Conservation (phyloP, 208 protist species). For the Wallacemonas sp. region DNA sequence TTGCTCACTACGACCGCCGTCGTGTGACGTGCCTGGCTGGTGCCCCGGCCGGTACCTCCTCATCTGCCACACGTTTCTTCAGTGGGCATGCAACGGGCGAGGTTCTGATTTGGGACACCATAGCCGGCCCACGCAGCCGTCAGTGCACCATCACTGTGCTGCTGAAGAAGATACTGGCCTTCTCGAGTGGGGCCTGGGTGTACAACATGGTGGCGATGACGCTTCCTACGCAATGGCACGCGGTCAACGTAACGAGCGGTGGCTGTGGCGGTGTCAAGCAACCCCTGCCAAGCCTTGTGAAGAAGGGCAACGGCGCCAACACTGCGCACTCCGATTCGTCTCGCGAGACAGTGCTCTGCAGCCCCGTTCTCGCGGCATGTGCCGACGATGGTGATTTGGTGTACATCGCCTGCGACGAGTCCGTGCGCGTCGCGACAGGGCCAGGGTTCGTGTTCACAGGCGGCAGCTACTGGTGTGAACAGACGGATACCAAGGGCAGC, state of each 20-base stretch:
- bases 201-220: constrained; percentile 18
- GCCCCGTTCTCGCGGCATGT: background rate
- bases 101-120: constrained; percentile 41
- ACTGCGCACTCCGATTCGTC: too few species aligned
- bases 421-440: background rate
- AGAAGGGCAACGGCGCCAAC: background rate
- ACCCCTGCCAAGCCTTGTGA: constrained; percentile 8
- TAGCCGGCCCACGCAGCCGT: constrained; percentile 4
- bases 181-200: constrained; percentile 28
- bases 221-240: background rate
- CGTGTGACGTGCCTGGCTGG: constrained; percentile 47
- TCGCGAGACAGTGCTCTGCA: too few species aligned
- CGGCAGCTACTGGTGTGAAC: constrained; percentile 14
- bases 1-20: constrained; percentile 30
- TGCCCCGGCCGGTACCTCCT: background rate
- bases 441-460: constrained; percentile 8
- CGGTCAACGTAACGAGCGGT: background rate
- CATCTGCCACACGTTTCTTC: constrained; percentile 28
- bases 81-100: constrained; percentile 52
- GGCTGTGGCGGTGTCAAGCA: background rate
- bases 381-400: background rate
- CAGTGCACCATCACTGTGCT: constrained; percentile 18
- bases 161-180: constrained; percentile 45
- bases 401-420: constrained; percentile 5
- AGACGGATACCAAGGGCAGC: constrained; percentile 4